Evolutionary conservation across 2,329 filamentous ascomycete genomes (phyloP).

Genomic region (Fusarium sp.): DNA sequence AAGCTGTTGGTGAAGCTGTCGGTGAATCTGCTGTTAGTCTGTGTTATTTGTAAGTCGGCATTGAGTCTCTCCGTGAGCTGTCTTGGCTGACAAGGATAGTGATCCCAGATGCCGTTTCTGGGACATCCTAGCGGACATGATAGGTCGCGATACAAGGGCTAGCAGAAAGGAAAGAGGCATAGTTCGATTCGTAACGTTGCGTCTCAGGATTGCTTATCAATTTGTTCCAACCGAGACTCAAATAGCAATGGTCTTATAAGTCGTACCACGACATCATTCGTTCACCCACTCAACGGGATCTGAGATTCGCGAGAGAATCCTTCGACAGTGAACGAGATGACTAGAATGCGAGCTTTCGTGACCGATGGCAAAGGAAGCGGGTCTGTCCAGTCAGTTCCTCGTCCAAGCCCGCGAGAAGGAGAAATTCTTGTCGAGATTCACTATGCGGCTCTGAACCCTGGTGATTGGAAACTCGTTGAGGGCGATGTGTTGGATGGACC

Average conservation of each 20-base stretch:
- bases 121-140: neutral
- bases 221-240: neutral
- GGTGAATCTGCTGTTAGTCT: neutral
- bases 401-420: neutral
- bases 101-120: neutral
- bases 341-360: conserved; percentile 5
- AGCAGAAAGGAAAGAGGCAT: neutral
- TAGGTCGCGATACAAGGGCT: neutral
- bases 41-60: neutral
- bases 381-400: neutral
- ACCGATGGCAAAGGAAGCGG: neutral
- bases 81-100: neutral
- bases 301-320: too few relatives aligned
- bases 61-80: neutral
- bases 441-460: conserved; percentile 3
- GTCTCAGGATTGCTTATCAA: neutral
- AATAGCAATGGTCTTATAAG: neutral
- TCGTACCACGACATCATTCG: neutral
- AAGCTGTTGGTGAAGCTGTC: too few relatives aligned
- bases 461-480: conserved; percentile 15
- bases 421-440: conserved; percentile 8
- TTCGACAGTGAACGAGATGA: neutral
- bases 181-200: neutral
- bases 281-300: neutral
- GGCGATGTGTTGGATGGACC: neutral